These are phyloP conservation scores for Rhypophila decipiens DNA, from an alignment of 495 filamentous ascomycete genomes.

Conservation along the genomic window DNA sequence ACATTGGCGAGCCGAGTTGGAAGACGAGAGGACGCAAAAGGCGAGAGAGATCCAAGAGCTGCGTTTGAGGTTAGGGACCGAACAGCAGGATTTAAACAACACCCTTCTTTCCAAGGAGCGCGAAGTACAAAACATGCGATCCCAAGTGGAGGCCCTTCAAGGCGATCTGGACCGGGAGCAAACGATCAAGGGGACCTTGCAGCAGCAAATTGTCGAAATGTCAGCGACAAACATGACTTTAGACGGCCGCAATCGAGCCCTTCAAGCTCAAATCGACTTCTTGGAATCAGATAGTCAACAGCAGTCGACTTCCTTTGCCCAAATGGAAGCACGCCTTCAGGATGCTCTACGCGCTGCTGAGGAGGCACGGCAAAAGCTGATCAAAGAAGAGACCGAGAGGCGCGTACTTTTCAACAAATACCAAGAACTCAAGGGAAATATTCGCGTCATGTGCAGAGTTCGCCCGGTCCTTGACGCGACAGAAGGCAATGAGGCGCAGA, in stretches of 20 bases:
- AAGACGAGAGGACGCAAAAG: conserved; percentile 54
- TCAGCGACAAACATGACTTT: conserved; percentile 57
- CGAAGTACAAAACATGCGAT: conserved; percentile 49
- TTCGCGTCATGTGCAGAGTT: conserved; percentile 94
- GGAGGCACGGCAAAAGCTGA: conserved; percentile 71
- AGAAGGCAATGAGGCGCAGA: conserved; percentile 54
- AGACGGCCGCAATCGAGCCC: conserved; percentile 65
- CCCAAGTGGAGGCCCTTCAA: conserved; percentile 46
- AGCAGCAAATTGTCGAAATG: conserved; percentile 56
- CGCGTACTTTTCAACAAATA: conserved; percentile 96
- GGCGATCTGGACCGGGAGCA: conserved; percentile 55
- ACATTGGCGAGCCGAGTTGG: conserved; percentile 34
- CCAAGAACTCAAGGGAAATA: conserved; percentile 98
- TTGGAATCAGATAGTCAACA: conserved; percentile 83
- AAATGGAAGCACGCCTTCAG: conserved; percentile 68
- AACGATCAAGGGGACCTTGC: conserved; percentile 14
- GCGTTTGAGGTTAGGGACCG: conserved; percentile 51
- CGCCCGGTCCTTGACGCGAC: conserved; percentile 65
- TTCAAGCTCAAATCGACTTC: conserved; percentile 75
- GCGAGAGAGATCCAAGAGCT: conserved; percentile 62
- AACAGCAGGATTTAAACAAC: conserved; percentile 56
- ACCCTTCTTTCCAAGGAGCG: conserved; percentile 57
- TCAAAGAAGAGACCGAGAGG: conserved; percentile 83
- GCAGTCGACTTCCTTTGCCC: conserved; percentile 71
- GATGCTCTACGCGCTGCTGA: conserved; percentile 65